Evolutionary conservation across 176 grass and related monocot genomes (phyloP).

Genomic region (Aegilops longissima): DNA sequence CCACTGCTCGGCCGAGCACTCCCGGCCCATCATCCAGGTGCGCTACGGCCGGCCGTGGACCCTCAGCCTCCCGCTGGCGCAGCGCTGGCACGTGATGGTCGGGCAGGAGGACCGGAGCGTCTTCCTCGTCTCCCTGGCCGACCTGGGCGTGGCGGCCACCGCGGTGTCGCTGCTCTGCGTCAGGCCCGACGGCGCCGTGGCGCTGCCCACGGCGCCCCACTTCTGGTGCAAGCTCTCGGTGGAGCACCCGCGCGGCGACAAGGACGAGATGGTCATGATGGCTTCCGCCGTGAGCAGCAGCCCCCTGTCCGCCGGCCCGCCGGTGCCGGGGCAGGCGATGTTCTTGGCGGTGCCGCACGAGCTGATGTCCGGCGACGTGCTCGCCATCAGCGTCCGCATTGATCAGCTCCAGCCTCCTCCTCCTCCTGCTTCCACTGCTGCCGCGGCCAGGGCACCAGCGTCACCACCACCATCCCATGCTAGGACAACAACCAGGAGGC

Average conservation of each 20-base stretch:
- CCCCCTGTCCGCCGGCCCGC: not conserved
- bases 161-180: not conserved
- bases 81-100: not conserved
- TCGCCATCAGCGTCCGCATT: constrained; percentile 19
- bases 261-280: not conserved
- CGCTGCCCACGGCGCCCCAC: not conserved
- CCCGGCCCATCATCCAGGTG: not conserved
- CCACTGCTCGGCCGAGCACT: constrained; percentile 4
- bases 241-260: not conserved
- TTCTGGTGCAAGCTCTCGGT: constrained; percentile 15
- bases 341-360: not conserved
- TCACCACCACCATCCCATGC: not conserved
- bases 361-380: not conserved
- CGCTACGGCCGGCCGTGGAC: not conserved
- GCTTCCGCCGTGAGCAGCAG: not conserved
- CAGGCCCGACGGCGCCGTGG: not conserved
- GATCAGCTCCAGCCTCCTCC: not conserved
- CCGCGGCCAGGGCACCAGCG: not conserved
- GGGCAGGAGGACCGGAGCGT: not conserved
- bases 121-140: constrained; percentile 8
- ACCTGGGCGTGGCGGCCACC: not conserved
- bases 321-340: not conserved
- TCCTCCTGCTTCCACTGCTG: not conserved
- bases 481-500: not conserved
- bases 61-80: not conserved